Conservation (phyloP, 768 basidiomycete genomes). For the Floccularia luteovirens region DNA sequence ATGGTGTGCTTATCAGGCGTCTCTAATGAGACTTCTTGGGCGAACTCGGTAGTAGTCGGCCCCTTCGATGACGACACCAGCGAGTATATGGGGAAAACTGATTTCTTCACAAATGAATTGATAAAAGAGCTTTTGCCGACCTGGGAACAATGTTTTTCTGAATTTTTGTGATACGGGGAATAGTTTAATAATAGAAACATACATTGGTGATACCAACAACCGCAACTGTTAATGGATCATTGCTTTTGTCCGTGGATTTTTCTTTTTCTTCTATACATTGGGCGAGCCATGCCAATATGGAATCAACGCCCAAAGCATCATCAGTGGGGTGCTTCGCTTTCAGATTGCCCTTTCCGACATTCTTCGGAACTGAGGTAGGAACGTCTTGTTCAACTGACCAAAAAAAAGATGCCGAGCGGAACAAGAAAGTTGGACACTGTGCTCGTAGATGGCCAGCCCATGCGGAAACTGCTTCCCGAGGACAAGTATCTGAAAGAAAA, state of each 20-base stretch:
- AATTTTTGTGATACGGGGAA: background rate
- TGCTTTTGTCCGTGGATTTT: slow-evolving; percentile 36
- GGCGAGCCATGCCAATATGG: slow-evolving; percentile 40
- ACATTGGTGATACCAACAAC: slow-evolving; percentile 85
- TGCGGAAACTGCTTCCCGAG: slow-evolving; percentile 62
- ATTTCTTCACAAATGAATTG: slow-evolving; percentile 61
- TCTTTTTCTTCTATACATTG: slow-evolving; percentile 41
- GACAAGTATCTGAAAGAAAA: slow-evolving; percentile 56
- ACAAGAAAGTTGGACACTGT: slow-evolving; percentile 58
- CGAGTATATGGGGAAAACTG: slow-evolving; percentile 53
- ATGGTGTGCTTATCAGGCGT: slow-evolving; percentile 37
- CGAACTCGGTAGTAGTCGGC: slow-evolving; percentile 66
- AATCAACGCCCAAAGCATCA: slow-evolving; percentile 58
- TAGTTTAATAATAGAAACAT: slow-evolving; percentile 16
- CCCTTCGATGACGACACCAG: slow-evolving; percentile 40
- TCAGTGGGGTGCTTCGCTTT: slow-evolving; percentile 27
- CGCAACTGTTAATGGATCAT: slow-evolving; percentile 56
- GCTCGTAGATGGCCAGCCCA: slow-evolving; percentile 63
- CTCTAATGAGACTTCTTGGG: slow-evolving; percentile 53
- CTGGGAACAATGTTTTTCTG: slow-evolving; percentile 25
- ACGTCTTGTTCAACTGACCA: slow-evolving; percentile 30
- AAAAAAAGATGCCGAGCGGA: slow-evolving; percentile 67
- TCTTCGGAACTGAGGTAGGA: slow-evolving; percentile 20
- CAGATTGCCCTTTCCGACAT: slow-evolving; percentile 42
- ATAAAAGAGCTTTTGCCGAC: slow-evolving; percentile 81